Percentiles rank a stretch among this genome's conserved stretches.
Evolutionary conservation across 257 asterid genomes (phyloP).

Genomic region (Ligustrum vulgare): DNA sequence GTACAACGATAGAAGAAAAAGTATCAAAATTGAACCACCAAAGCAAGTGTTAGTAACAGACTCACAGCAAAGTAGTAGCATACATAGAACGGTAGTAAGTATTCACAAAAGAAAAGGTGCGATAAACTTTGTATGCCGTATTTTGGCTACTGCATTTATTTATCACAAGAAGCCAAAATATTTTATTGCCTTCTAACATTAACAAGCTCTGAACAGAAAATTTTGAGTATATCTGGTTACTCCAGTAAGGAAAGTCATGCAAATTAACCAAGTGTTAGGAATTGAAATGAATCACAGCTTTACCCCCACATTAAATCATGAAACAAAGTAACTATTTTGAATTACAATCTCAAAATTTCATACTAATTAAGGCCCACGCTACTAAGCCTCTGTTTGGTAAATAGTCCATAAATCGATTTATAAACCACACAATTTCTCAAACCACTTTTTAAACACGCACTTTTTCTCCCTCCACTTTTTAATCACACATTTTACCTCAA

Average conservation of each 20-base stretch:
- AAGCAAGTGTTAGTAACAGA: neutral
- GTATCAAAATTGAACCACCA: neutral
- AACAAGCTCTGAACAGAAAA: neutral
- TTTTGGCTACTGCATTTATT: no score
- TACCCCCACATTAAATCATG: neutral
- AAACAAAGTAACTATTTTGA: neutral
- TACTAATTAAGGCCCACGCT: neutral
- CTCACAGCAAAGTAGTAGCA: neutral
- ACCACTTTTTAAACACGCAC: no score
- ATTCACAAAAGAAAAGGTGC: neutral
- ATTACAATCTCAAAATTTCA: neutral
- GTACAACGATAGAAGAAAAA: neutral
- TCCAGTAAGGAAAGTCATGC: no score
- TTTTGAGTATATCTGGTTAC: no score
- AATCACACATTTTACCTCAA: no score
- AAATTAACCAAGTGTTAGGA: no score
- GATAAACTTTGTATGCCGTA: neutral
- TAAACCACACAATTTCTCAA: no score
- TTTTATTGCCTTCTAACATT: neutral
- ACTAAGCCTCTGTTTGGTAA: no score
- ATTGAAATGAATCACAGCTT: no score
- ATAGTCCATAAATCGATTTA: no score
- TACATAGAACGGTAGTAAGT: neutral
- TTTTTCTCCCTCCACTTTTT: no score
- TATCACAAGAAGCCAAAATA: neutral